A percentile compares a stretch with the other conserved stretches of the same genome.
Evolutionary conservation across 192 early-diverging fungal genomes (phyloP).

Genomic region (Oehlia diaphana): DNA sequence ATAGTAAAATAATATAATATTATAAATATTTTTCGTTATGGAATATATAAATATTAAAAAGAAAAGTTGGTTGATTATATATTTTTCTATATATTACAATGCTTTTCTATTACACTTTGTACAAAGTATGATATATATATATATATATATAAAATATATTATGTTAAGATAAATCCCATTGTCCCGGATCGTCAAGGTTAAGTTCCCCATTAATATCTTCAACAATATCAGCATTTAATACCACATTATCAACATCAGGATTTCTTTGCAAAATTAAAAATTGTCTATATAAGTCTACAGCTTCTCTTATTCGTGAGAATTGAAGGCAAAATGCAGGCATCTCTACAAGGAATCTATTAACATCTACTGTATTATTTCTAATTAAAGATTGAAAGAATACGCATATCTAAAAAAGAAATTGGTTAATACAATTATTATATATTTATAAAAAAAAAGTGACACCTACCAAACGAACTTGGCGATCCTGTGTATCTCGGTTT

Average conservation of each 20-base stretch:
- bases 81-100: constrained; percentile 13
- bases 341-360: constrained; percentile 30
- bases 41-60: not conserved
- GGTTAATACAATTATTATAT: not conserved
- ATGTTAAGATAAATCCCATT: constrained; percentile 20
- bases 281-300: constrained; percentile 25
- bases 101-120: constrained; percentile 19
- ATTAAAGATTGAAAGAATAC: constrained; percentile 35
- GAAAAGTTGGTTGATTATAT: not conserved
- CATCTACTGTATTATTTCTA: constrained; percentile 31
- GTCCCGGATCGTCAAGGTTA: not conserved
- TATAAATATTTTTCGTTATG: not conserved
- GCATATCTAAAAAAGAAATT: constrained; percentile 28
- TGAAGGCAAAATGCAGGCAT: constrained; percentile 36
- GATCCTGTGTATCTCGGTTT: constrained; percentile 30
- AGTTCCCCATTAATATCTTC: not conserved
- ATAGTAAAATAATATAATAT: not conserved
- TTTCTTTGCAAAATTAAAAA: constrained; percentile 5
- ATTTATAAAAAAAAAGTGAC: not conserved
- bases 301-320: constrained; percentile 33
- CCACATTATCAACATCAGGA: not conserved
- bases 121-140: constrained; percentile 6
- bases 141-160: not conserved
- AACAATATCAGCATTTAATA: not conserved
- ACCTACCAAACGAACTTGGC: constrained; percentile 38